phyloP scores from a whole-genome alignment of 139 green algal species.

The Ostreobium quekettii region DNA sequence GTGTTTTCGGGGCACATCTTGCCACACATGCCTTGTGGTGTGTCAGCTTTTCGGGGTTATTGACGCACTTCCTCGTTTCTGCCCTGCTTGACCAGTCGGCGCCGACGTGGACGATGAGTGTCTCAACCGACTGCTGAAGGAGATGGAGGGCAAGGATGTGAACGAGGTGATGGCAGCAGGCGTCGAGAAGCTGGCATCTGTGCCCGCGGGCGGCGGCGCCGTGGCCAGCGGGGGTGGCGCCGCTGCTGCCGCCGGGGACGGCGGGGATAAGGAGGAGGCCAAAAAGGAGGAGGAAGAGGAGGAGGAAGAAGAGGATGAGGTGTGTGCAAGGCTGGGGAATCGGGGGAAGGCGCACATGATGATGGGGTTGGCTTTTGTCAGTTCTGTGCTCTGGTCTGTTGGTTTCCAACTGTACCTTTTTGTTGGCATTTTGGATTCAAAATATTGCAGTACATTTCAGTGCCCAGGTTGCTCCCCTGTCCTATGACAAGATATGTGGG shows the following conservation, averaged over 20 bases:
- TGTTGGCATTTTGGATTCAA: not conserved
- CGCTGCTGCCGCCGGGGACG: not conserved
- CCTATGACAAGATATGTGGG: not conserved
- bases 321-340: too few species aligned
- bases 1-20: too few species aligned
- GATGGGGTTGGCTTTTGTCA: not conserved
- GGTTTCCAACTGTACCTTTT: not conserved
- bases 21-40: too few species aligned
- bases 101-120: not conserved
- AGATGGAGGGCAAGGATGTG: slow-evolving; percentile 16
- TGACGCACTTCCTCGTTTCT: too few species aligned
- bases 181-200: slow-evolving; percentile 11
- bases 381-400: not conserved
- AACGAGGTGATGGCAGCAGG: slow-evolving; percentile 16
- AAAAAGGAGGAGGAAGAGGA: slow-evolving; percentile 16
- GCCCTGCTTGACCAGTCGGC: slow-evolving; percentile 10
- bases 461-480: not conserved
- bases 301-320: slow-evolving; percentile 15
- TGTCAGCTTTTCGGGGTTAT: too few species aligned
- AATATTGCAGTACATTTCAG: not conserved
- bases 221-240: slow-evolving; percentile 1
- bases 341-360: too few species aligned
- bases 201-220: slow-evolving; percentile 7
- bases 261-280: not conserved
- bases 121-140: slow-evolving; percentile 1